Conservation (phyloP, 306 rosid species). For the Rosa rugosa region DNA sequence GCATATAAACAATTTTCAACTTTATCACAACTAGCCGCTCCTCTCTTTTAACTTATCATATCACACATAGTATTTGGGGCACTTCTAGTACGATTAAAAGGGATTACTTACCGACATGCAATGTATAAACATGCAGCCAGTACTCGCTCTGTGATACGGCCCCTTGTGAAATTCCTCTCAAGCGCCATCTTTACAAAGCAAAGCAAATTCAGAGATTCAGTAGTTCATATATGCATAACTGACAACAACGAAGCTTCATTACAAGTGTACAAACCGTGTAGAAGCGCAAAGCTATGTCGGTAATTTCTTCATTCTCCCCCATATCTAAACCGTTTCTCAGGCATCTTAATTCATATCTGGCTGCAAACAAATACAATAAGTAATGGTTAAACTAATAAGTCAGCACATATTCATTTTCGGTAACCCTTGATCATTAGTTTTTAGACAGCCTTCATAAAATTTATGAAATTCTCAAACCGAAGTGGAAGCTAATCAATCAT, state of each 20-base stretch:
- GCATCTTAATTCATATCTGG: slow-evolving; percentile 36
- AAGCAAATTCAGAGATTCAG: slow-evolving; percentile 22
- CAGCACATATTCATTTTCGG: background rate
- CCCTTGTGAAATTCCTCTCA: slow-evolving; percentile 70
- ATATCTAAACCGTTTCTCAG: slow-evolving; percentile 47
- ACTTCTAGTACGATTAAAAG: background rate
- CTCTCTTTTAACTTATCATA: background rate
- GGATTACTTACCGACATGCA: slow-evolving; percentile 64
- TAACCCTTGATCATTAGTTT: background rate
- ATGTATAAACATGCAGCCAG: slow-evolving; percentile 80
- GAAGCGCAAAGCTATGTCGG: slow-evolving; percentile 42
- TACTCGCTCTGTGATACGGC: slow-evolving; percentile 70
- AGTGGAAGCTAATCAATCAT: background rate
- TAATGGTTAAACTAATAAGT: background rate
- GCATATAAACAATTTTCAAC: background rate
- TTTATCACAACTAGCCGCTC: background rate
- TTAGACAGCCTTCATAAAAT: background rate
- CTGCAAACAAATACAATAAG: slow-evolving; percentile 30
- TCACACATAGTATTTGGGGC: background rate
- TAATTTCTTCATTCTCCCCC: slow-evolving; percentile 37
- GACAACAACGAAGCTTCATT: slow-evolving; percentile 6
- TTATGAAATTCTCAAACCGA: background rate
- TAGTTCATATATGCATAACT: slow-evolving; percentile 1
- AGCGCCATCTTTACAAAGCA: slow-evolving; percentile 57
- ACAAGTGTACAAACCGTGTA: slow-evolving; percentile 41